Percentiles rank a stretch among this genome's conserved stretches.
Conservation (phyloP, 768 basidiomycete genomes). For the Phylloporus arenicola region DNA sequence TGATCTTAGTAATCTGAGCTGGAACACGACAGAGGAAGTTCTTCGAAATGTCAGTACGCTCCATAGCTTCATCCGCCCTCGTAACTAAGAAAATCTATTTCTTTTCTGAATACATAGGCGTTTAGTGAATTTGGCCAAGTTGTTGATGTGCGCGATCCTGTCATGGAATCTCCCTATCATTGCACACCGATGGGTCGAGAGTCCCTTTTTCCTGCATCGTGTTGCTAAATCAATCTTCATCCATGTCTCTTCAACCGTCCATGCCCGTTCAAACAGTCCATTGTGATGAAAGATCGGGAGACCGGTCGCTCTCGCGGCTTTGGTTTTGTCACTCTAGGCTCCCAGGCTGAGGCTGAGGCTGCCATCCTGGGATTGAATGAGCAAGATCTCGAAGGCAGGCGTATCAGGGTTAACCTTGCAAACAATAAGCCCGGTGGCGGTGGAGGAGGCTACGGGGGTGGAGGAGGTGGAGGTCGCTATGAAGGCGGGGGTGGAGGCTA, state of each 20-base stretch:
- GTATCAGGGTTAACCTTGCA: conserved; percentile 46
- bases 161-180: conserved; percentile 27
- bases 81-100: conserved; percentile 7
- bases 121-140: conserved; percentile 43
- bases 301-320: conserved; percentile 55
- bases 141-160: conserved; percentile 44
- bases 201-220: conserved; percentile 14
- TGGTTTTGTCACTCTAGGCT: conserved; percentile 45
- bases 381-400: conserved; percentile 50
- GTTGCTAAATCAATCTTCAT: conserved; percentile 24
- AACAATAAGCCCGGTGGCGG: conserved; percentile 29
- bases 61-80: not conserved
- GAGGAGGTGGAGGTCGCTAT: not conserved
- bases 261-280: conserved; percentile 19
- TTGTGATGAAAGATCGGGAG: conserved; percentile 46
- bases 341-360: conserved; percentile 34
- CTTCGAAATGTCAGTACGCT: conserved; percentile 22
- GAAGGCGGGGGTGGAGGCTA: conserved; percentile 7
- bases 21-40: conserved; percentile 28
- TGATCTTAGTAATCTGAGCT: conserved; percentile 28
- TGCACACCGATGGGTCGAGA: conserved; percentile 30
- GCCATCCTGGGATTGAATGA: conserved; percentile 46
- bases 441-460: conserved; percentile 13
- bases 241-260: conserved; percentile 17
- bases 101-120: conserved; percentile 25